phyloP scores from a whole-genome alignment of 495 filamentous ascomycete species.

The Parathielavia hyrcaniae region DNA sequence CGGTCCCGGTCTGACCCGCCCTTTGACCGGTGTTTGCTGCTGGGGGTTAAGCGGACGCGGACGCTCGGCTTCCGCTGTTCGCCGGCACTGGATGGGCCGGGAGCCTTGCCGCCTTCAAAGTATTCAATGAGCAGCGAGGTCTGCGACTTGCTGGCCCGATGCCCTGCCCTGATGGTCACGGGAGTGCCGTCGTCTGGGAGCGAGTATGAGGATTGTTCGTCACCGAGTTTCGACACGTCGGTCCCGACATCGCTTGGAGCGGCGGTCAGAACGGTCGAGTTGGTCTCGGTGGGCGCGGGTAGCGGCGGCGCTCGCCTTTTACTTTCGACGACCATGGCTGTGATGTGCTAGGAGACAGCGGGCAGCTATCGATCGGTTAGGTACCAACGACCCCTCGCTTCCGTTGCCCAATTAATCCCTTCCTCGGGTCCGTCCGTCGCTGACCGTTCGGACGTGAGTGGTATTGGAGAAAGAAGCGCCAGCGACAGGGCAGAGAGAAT shows the following conservation, averaged over 20 bases:
- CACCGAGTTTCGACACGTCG: constrained; percentile 76
- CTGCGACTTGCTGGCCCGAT: constrained; percentile 62
- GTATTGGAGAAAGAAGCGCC: constrained; percentile 12
- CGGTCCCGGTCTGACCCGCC: constrained; percentile 51
- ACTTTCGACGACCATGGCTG: constrained; percentile 62
- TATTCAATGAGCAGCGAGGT: constrained; percentile 97
- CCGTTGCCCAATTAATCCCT: constrained; percentile 29
- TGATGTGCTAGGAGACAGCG: constrained; percentile 13
- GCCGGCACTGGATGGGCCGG: constrained; percentile 40
- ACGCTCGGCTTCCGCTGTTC: constrained; percentile 74
- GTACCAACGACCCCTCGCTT: constrained; percentile 21
- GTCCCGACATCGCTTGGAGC: constrained; percentile 52
- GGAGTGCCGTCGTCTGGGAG: constrained; percentile 94
- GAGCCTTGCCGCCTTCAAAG: constrained; percentile 79
- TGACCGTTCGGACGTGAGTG: constrained; percentile 7
- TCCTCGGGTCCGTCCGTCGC: constrained; percentile 23
- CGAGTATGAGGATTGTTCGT: constrained; percentile 65
- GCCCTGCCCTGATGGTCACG: constrained; percentile 76
- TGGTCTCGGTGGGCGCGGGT: constrained; percentile 74
- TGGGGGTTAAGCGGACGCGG: constrained; percentile 88
- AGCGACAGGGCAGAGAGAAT: constrained; percentile 14
- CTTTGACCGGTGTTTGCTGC: constrained; percentile 42
- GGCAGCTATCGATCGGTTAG: constrained; percentile 18
- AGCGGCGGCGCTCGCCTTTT: constrained; percentile 58
- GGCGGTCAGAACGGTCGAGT: constrained; percentile 51